Evolutionary conservation across 768 basidiomycete species (phyloP).

Genomic region (Crepidotus variabilis): DNA sequence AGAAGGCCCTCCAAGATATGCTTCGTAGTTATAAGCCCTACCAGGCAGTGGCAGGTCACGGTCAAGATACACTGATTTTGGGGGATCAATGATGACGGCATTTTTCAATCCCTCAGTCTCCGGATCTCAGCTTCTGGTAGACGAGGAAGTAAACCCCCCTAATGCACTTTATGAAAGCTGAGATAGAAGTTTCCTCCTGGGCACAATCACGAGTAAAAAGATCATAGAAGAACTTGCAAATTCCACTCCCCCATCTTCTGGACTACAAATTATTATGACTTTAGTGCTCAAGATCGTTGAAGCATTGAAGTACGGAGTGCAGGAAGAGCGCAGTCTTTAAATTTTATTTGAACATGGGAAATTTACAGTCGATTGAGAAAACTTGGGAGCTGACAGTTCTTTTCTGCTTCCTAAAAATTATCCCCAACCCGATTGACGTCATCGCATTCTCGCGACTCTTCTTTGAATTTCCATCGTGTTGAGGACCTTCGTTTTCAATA

Average conservation of each 20-base stretch:
- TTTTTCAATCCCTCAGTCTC: not conserved
- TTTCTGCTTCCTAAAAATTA: too few relatives aligned
- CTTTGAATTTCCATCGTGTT: too few relatives aligned
- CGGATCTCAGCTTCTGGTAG: not conserved
- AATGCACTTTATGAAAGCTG: not conserved
- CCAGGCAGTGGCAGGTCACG: not conserved
- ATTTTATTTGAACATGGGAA: too few relatives aligned
- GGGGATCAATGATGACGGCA: not conserved
- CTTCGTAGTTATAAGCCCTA: not conserved
- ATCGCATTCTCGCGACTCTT: too few relatives aligned
- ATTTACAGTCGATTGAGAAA: too few relatives aligned
- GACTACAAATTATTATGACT: not conserved
- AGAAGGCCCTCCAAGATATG: not conserved
- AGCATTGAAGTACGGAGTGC: not conserved
- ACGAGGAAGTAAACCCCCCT: not conserved
- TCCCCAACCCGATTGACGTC: too few relatives aligned
- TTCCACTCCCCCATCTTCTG: not conserved
- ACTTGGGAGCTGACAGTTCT: too few relatives aligned
- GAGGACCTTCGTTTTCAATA: too few relatives aligned
- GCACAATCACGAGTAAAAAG: not conserved
- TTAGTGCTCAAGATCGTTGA: not conserved
- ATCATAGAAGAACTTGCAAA: not conserved
- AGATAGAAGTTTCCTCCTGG: not conserved
- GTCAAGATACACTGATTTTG: not conserved
- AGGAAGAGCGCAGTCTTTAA: too few relatives aligned